phyloP scores from a whole-genome alignment of 495 filamentous ascomycete genomes.

The Talaromyces trachyspermus region DNA sequence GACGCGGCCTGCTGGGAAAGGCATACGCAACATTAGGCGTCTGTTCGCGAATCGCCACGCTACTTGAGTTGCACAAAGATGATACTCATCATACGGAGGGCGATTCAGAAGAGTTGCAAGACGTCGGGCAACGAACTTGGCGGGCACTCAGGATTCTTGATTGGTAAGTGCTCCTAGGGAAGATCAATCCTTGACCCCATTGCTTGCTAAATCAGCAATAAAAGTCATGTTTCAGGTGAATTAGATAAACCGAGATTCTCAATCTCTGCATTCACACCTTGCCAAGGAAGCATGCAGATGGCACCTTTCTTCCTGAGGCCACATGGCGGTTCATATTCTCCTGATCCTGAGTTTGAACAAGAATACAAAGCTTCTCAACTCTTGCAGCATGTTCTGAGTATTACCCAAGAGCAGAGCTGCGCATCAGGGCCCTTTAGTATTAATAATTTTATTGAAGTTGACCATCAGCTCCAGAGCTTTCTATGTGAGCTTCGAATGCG shows the following conservation, averaged over 20 bases:
- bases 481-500: neutral
- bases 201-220: neutral
- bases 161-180: neutral
- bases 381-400: neutral
- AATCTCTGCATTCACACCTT: neutral
- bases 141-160: neutral
- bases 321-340: neutral
- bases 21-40: constrained; percentile 24
- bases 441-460: neutral
- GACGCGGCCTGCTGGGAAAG: constrained; percentile 17
- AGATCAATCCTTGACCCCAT: neutral
- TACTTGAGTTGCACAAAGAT: neutral
- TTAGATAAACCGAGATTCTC: neutral
- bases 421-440: neutral
- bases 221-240: neutral
- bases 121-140: neutral
- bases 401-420: neutral
- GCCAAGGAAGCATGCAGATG: neutral
- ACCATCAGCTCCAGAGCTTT: neutral
- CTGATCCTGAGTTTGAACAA: neutral
- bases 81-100: neutral
- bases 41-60: constrained; percentile 17
- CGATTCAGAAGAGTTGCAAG: neutral
- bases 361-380: neutral
- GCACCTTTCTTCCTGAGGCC: neutral